Conservation (phyloP, 2,329 filamentous ascomycete species). For the Penicillium sp. region DNA sequence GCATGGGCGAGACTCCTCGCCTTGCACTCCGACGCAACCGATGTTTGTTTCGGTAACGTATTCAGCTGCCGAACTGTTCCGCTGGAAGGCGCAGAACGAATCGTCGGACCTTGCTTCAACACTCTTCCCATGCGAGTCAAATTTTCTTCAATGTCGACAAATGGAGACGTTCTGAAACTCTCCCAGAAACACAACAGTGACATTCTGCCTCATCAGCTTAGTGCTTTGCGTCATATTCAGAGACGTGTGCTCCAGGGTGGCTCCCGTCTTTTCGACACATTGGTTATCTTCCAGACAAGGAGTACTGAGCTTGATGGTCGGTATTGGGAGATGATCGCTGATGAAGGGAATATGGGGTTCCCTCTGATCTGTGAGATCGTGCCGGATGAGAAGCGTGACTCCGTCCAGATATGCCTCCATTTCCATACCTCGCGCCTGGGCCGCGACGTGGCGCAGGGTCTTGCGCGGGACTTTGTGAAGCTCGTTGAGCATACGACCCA, state of each 20-base stretch:
- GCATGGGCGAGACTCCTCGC: constrained; percentile 70
- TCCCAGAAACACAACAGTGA: constrained; percentile 65
- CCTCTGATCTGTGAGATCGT: constrained; percentile 76
- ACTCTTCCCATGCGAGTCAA: constrained; percentile 72
- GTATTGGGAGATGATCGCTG: constrained; percentile 55
- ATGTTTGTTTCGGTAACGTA: constrained; percentile 86
- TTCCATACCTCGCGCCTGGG: constrained; percentile 48
- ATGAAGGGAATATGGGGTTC: constrained; percentile 61
- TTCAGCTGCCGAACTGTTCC: constrained; percentile 73
- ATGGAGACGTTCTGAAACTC: constrained; percentile 59
- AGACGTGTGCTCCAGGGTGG: constrained; percentile 48
- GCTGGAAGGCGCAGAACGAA: constrained; percentile 65
- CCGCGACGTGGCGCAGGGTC: constrained; percentile 20
- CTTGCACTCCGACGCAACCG: constrained; percentile 56
- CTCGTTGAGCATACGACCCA: constrained; percentile 37
- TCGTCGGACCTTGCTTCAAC: constrained; percentile 92
- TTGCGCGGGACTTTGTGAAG: constrained; percentile 33
- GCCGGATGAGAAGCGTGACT: constrained; percentile 56
- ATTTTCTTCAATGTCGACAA: constrained; percentile 51
- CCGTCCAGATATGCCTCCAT: constrained; percentile 63
- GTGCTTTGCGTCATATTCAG: constrained; percentile 72
- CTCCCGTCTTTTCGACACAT: constrained; percentile 71
- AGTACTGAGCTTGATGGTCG: constrained; percentile 44
- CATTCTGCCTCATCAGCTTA: constrained; percentile 70
- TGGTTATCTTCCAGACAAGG: constrained; percentile 75